Evolutionary conservation across 805 yeast genomes (phyloP), one percentile per base, ranked within the genome.

Genomic region (Metschnikowia sp.): DNA sequence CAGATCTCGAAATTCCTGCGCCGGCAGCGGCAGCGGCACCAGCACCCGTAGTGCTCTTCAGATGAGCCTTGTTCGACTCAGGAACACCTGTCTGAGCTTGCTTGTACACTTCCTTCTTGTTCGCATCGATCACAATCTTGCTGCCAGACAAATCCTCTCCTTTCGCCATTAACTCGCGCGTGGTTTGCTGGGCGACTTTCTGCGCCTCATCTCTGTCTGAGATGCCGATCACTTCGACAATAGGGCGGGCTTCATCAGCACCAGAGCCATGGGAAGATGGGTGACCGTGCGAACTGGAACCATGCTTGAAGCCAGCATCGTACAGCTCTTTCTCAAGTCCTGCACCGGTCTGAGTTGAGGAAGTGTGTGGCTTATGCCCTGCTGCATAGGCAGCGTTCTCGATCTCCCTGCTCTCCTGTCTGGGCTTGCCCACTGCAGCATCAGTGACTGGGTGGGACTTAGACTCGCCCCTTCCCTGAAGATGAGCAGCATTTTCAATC

Each of bases 141-240:
- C 70, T 69, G n/a, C 62, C 55, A 10, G 59, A 36, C 44, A 68
- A 60, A 44, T 66, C 71, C 31, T 63, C 66, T 18, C 72, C 72
- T 49, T 63, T 58, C 8, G 55, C 57, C 36, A 60, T 51, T 40
- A 69, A 57, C 38, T 62, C 65, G 36, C 58, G 57, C 10, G 70
- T 58, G 12, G 72, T 66, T 38, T 59, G 55, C 35, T 62, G 62
- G 12, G 74, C 72, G 33, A 66, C 53, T 37, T 52, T 59, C 15
- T 65, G 61, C 4, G 72, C 72, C 22, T 53, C 49, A 18, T 55
- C 54, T 32, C 59, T 57, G 51, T 66, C 68, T 2, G 61, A 51
- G 40, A 63, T 64, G 32, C 72, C 74, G 51, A 68, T 57, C 12
- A 68, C 72, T 49, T 68, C 74, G 19, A 68, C 69, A 19, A 60